Conservation (phyloP, 306 rosid species). For the Trifolium repens region DNA sequence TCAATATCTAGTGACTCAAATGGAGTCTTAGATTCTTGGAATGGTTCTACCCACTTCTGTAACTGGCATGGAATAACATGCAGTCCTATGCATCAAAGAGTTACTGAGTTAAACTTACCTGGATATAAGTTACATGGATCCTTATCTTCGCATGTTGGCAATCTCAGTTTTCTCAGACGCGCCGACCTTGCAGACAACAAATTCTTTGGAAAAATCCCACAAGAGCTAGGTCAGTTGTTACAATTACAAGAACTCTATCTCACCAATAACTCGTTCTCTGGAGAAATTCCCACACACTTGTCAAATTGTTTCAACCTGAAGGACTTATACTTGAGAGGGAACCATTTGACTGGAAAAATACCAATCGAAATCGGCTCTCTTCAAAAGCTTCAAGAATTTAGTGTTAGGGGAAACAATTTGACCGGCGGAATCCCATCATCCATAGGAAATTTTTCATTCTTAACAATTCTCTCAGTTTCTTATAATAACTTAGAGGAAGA, state of each 20-base stretch:
- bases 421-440: not conserved
- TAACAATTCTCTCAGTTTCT: not conserved
- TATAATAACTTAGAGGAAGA: not conserved
- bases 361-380: conserved; percentile 32
- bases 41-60: too few species aligned
- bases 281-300: conserved; percentile 42
- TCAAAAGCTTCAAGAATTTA: not conserved
- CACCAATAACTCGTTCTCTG: conserved; percentile 21
- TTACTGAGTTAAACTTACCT: conserved; percentile 5
- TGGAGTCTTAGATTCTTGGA: too few species aligned
- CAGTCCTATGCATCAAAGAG: not conserved
- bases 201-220: conserved; percentile 42
- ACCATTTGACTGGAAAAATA: conserved; percentile 31
- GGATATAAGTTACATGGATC: conserved; percentile 32
- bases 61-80: too few species aligned
- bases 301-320: conserved; percentile 21
- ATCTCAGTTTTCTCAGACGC: conserved; percentile 31
- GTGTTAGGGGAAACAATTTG: not conserved
- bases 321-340: rapidly evolving
- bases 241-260: conserved; percentile 10
- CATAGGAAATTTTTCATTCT: conserved; percentile 3
- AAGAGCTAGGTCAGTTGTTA: conserved; percentile 28
- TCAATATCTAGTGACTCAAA: too few species aligned
- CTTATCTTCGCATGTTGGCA: conserved; percentile 44
- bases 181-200: conserved; percentile 10